Percentiles rank a stretch among this genome's conserved stretches.
phyloP scores from a whole-genome alignment of 2,329 filamentous ascomycete genomes.

The Phoma sp. region DNA sequence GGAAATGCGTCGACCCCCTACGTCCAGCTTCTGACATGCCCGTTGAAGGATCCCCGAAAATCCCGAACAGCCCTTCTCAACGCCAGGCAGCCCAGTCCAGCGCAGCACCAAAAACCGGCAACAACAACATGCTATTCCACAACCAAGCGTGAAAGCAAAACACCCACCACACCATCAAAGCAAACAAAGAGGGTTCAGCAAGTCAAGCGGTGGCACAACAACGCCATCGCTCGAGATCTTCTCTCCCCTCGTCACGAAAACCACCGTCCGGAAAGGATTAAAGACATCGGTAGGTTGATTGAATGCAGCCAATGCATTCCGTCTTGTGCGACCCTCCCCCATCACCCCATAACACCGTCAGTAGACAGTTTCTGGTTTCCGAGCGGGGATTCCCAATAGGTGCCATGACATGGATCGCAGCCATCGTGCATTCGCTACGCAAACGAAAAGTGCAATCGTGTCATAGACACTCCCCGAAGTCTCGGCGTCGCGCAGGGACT shows the following conservation, averaged over 20 bases:
- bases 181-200: not conserved
- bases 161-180: not conserved
- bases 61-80: not conserved
- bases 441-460: conserved; percentile 1
- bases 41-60: not conserved
- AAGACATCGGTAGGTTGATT: not conserved
- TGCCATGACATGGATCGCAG: not conserved
- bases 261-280: not conserved
- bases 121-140: no score
- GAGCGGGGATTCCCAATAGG: not conserved
- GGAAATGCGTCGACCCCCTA: not conserved
- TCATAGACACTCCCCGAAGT: not conserved
- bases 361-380: not conserved
- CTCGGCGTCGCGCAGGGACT: conserved; percentile 3
- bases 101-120: no score
- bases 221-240: conserved; percentile 2
- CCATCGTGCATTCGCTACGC: not conserved
- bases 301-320: not conserved
- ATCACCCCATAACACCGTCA: not conserved
- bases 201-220: no score
- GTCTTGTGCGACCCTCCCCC: not conserved
- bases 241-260: conserved; percentile 8
- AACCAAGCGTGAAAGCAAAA: no score
- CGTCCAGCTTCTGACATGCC: not conserved
- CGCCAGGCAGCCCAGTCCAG: not conserved